These are phyloP conservation scores for Xylariaceae sp. DNA, from an alignment of 2,329 filamentous ascomycete genomes.

Conservation along the genomic window DNA sequence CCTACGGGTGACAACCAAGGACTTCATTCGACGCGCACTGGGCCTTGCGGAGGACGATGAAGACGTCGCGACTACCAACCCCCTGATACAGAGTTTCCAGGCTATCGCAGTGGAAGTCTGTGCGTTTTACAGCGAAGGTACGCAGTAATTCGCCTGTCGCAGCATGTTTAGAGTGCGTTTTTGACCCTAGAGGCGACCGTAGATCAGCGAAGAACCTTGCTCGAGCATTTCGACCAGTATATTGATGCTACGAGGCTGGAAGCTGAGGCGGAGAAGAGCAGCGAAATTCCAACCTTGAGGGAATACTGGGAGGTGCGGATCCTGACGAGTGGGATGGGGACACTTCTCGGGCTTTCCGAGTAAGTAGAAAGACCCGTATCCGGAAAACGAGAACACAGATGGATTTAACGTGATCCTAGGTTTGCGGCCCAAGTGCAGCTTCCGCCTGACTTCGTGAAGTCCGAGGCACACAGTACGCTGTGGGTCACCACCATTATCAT, in stretches of 20 bases:
- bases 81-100: conserved; percentile 30
- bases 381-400: background rate
- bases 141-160: background rate
- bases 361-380: conserved; percentile 19
- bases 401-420: conserved; percentile 13
- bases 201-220: conserved; percentile 32
- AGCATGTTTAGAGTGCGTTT: background rate
- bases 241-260: conserved; percentile 37
- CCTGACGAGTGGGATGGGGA: conserved; percentile 38
- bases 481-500: conserved; percentile 36
- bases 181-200: background rate
- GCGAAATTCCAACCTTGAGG: conserved; percentile 30
- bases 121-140: conserved; percentile 32
- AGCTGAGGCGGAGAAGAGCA: conserved; percentile 31
- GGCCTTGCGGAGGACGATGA: conserved; percentile 8
- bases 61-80: conserved; percentile 14
- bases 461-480: conserved; percentile 32
- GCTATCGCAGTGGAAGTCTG: conserved; percentile 29
- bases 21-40: conserved; percentile 27
- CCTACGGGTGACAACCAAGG: conserved; percentile 33
- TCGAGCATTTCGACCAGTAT: conserved; percentile 34
- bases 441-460: conserved; percentile 28
- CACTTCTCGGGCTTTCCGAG: conserved; percentile 36
- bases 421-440: conserved; percentile 33
- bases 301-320: conserved; percentile 39